These are phyloP conservation scores for Phtheirospermum japonicum DNA, from an alignment of 257 asterid species.

Conservation along the genomic window DNA sequence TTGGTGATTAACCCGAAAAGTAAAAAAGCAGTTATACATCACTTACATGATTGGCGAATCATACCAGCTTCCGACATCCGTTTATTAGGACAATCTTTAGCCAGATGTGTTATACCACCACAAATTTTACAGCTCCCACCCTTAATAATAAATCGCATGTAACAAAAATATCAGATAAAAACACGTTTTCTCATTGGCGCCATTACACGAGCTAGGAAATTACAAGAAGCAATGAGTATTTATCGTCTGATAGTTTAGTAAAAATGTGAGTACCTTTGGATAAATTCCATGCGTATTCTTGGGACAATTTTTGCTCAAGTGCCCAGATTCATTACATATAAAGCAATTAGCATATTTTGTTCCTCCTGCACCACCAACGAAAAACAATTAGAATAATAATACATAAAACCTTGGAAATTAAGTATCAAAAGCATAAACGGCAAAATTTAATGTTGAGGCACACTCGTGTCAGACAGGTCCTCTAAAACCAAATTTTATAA, in stretches of 20 bases:
- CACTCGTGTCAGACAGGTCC: too few relatives aligned
- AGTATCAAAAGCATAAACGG: neutral
- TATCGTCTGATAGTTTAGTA: neutral
- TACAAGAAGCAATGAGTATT: neutral
- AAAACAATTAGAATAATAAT: neutral
- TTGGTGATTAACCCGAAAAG: neutral
- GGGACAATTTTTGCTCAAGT: conserved; percentile 92
- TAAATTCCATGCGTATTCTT: conserved; percentile 80
- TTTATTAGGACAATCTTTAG: conserved; percentile 84
- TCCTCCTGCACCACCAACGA: conserved; percentile 68
- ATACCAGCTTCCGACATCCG: conserved; percentile 26
- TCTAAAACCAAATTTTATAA: too few relatives aligned
- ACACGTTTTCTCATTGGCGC: neutral
- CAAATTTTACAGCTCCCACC: conserved; percentile 95
- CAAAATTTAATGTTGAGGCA: neutral
- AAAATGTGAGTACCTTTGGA: conserved; percentile 57
- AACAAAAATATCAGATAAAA: neutral
- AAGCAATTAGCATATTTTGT: conserved; percentile 84
- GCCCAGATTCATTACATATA: conserved; percentile 87
- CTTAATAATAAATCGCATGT: conserved; percentile 32
- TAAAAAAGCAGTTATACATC: neutral
- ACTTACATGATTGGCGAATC: conserved; percentile 52
- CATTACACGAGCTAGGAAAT: too few relatives aligned
- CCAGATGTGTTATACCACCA: conserved; percentile 88
- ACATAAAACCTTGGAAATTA: neutral